Conservation (phyloP, 2,329 filamentous ascomycete species). For the Verticillium nubilum region DNA sequence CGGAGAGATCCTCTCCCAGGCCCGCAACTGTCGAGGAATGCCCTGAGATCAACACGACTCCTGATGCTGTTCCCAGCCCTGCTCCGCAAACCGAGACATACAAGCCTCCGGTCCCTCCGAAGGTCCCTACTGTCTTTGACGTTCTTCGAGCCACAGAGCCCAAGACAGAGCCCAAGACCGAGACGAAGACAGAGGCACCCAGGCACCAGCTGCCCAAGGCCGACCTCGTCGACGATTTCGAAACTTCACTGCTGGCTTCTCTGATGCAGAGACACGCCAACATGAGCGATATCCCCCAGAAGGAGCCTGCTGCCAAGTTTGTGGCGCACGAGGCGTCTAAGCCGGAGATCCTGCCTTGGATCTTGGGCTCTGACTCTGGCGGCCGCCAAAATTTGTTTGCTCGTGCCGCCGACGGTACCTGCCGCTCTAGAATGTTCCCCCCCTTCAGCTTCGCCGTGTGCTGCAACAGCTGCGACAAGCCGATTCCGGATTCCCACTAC, state of each 20-base stretch:
- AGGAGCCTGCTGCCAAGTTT: neutral
- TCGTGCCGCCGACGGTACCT: slow-evolving; percentile 10
- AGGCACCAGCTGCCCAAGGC: slow-evolving; percentile 9
- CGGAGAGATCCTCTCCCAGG: neutral
- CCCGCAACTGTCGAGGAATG: slow-evolving; percentile 48
- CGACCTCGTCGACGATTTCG: slow-evolving; percentile 12
- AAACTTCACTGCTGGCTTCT: slow-evolving; percentile 12
- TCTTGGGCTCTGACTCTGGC: slow-evolving; percentile 18
- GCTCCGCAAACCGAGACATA: slow-evolving; percentile 11
- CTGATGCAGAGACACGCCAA: slow-evolving; percentile 11
- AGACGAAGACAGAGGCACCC: neutral
- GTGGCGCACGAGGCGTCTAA: neutral
- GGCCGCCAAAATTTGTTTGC: slow-evolving; percentile 27
- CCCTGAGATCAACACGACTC: slow-evolving; percentile 21
- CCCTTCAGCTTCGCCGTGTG: slow-evolving; percentile 69
- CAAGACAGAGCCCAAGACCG: slow-evolving; percentile 15
- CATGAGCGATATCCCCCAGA: slow-evolving; percentile 4
- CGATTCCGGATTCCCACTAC: slow-evolving; percentile 78
- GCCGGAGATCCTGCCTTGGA: slow-evolving; percentile 14
- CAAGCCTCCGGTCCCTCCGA: slow-evolving; percentile 9
- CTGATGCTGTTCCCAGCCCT: slow-evolving; percentile 12
- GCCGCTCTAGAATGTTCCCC: slow-evolving; percentile 11
- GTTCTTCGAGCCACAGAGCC: slow-evolving; percentile 19
- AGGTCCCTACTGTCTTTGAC: slow-evolving; percentile 19
- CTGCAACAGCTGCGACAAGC: slow-evolving; percentile 83